Evolutionary conservation across 768 basidiomycete genomes (phyloP), one percentile per base, ranked within the genome.

Genomic region (Leccinum boreale): DNA sequence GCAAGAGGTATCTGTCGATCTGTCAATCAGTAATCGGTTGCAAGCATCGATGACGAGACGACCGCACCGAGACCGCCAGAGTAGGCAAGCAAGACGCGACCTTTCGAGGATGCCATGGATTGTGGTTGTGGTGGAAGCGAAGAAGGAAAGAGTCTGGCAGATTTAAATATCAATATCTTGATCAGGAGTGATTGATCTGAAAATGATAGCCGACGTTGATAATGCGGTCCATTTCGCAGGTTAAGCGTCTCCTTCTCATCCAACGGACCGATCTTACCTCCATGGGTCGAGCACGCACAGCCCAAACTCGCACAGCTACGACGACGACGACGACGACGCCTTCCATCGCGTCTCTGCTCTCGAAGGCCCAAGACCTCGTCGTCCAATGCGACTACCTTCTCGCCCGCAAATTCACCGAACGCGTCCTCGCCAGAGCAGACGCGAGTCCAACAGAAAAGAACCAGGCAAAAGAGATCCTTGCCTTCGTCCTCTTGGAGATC

Each of bases 21-120:
- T 26, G 26, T 29, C 50, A 60, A 59, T 68, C 55, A 59, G 52
- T 5, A n/a, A 17, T 28, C 3, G 0, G 0, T 28, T 49, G 5
- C 15, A 10, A 29, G 17, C 0, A 48, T 55, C 23, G 10, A 42
- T 6, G 33, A 51, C 54, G 9, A 42, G 49, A 57, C 50, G 5
- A 15, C 78, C 92, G 65, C 58, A 96, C 95, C 95, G 52, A 98
- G 85, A 66, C 97, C 97, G 62, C 97, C 96, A 68, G 97, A 99
- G 79, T 99, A 99, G 21, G 96, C 96, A 62, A 99, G 82, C 56
- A 99, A 81, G 67, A 98, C 94, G 70, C 94, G 94, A 63, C 94
- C 94, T 24, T 81, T 81, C 48, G 77, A 19, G 33, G 63, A 56
- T 19, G 62, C 52, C 64, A 67, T 67, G 49, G 17, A 17, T 23